These are phyloP conservation scores for Epichloe festucae DNA, from an alignment of 2,329 filamentous ascomycete genomes.

Conservation along the genomic window DNA sequence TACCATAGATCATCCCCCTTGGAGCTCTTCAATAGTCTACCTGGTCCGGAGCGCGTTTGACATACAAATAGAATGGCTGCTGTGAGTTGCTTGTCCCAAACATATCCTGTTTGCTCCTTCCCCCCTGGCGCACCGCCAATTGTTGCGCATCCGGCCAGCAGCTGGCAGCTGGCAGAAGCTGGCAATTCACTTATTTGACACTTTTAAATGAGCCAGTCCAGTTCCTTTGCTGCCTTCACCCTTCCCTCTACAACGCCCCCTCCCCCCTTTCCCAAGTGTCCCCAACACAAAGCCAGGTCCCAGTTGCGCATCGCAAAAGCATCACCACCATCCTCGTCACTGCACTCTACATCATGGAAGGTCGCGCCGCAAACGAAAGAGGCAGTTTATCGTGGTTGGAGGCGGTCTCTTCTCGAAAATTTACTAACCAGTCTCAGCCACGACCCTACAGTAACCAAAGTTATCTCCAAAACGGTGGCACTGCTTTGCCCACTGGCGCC, in stretches of 20 bases:
- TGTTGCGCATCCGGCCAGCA: neutral
- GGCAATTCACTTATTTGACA: neutral
- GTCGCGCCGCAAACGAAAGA: neutral
- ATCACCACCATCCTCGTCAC: neutral
- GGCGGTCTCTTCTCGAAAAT: slow-evolving; percentile 2
- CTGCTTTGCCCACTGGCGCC: slow-evolving; percentile 42
- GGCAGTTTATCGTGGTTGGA: neutral
- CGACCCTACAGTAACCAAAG: slow-evolving; percentile 36
- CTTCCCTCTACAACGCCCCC: slow-evolving; percentile 6
- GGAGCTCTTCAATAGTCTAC: slow-evolving; percentile 3
- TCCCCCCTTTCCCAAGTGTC: slow-evolving; percentile 2
- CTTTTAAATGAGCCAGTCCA: neutral
- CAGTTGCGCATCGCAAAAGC: slow-evolving; percentile 1
- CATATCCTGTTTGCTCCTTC: slow-evolving; percentile 3
- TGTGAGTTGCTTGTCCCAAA: slow-evolving; percentile 20
- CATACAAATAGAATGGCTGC: slow-evolving; percentile 29
- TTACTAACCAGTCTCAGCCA: slow-evolving; percentile 21
- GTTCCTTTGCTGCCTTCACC: slow-evolving; percentile 6
- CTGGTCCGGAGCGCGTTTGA: slow-evolving; percentile 10
- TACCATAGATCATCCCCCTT: slow-evolving; percentile 1
- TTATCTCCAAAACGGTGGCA: slow-evolving; percentile 52
- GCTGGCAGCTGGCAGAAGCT: slow-evolving; percentile 6
- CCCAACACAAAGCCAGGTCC: neutral
- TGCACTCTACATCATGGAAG: slow-evolving; percentile 2
- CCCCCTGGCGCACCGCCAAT: slow-evolving; percentile 3